Evolutionary conservation across 1,284 basidiomycete species (phyloP).

Genomic region (Dichomitus squalens): DNA sequence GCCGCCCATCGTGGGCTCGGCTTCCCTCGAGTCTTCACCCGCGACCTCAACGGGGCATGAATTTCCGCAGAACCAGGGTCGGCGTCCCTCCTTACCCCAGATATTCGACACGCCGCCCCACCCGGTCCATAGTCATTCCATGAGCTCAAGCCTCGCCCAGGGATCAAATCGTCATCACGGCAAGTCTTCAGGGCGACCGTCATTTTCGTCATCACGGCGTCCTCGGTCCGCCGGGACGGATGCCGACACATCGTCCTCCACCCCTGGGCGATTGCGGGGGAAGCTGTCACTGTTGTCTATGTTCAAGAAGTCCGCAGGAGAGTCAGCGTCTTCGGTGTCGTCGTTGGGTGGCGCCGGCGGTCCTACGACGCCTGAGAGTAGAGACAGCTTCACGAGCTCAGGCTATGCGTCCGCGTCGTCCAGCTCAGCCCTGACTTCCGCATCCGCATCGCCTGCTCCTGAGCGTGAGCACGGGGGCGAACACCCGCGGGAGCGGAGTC

Average conservation of each 20-base stretch:
- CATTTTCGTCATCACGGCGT: slow-evolving; percentile 41
- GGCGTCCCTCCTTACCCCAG: slow-evolving; percentile 42
- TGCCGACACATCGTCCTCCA: slow-evolving; percentile 38
- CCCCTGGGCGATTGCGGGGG: slow-evolving; percentile 26
- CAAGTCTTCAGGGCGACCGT: slow-evolving; percentile 22
- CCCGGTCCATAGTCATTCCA: slow-evolving; percentile 22
- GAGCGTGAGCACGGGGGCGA: slow-evolving; percentile 10
- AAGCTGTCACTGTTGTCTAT: slow-evolving; percentile 50
- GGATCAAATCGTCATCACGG: slow-evolving; percentile 42
- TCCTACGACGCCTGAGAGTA: slow-evolving; percentile 27
- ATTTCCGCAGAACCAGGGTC: slow-evolving; percentile 12
- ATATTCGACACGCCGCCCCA: slow-evolving; percentile 34
- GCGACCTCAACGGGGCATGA: slow-evolving; percentile 14
- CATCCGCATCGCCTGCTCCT: slow-evolving; percentile 30
- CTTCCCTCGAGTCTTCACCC: slow-evolving; percentile 32
- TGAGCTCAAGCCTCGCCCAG: slow-evolving; percentile 19
- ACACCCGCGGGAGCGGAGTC: neutral
- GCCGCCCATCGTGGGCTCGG: slow-evolving; percentile 13
- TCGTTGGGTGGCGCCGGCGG: neutral
- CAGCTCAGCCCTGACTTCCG: slow-evolving; percentile 32
- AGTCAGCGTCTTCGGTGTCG: slow-evolving; percentile 16
- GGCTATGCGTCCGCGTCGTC: slow-evolving; percentile 17
- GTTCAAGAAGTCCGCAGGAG: slow-evolving; percentile 56
- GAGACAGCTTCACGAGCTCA: slow-evolving; percentile 19
- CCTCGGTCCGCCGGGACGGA: slow-evolving; percentile 62